A percentile compares a stretch with the other conserved stretches of the same genome.
phyloP scores from a whole-genome alignment of 345 rosid genomes.

The Litchi chinensis region DNA sequence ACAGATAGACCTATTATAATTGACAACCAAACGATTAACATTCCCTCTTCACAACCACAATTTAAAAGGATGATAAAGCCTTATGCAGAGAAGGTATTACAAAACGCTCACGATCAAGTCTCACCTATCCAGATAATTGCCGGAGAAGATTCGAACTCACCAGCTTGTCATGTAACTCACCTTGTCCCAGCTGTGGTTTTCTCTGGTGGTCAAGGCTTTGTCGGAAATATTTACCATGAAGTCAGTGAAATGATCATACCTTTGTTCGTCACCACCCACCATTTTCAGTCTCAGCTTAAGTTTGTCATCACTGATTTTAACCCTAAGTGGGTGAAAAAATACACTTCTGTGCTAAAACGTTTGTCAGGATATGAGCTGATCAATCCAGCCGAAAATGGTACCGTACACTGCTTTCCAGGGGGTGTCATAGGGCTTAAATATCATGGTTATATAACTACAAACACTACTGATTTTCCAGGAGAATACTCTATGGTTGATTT shows the following conservation, averaged over 20 bases:
- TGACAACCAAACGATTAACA: slow-evolving; percentile 20
- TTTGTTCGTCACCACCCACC: slow-evolving; percentile 43
- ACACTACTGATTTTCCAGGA: slow-evolving; percentile 25
- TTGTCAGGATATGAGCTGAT: slow-evolving; percentile 34
- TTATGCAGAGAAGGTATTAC: slow-evolving; percentile 23
- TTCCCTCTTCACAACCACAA: slow-evolving; percentile 21
- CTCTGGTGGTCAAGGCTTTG: slow-evolving; percentile 36
- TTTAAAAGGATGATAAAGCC: slow-evolving; percentile 20
- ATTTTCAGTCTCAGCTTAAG: slow-evolving; percentile 30
- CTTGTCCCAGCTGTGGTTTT: slow-evolving; percentile 39
- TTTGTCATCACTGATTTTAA: slow-evolving; percentile 40
- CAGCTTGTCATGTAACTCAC: slow-evolving; percentile 29
- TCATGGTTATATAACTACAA: slow-evolving; percentile 32
- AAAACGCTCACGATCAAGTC: slow-evolving; percentile 26
- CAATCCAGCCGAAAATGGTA: slow-evolving; percentile 26
- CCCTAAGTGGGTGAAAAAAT: slow-evolving; percentile 41
- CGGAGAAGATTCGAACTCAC: slow-evolving; percentile 15
- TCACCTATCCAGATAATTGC: slow-evolving; percentile 28
- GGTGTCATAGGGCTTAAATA: slow-evolving; percentile 39
- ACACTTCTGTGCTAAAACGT: slow-evolving; percentile 19
- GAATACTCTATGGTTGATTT: slow-evolving; percentile 42
- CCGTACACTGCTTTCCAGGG: slow-evolving; percentile 48
- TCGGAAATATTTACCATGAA: slow-evolving; percentile 46
- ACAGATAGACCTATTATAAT: slow-evolving; percentile 29
- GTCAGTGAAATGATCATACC: slow-evolving; percentile 50